Conservation (phyloP, 2,329 filamentous ascomycete genomes). For the Claviceps sp. region DNA sequence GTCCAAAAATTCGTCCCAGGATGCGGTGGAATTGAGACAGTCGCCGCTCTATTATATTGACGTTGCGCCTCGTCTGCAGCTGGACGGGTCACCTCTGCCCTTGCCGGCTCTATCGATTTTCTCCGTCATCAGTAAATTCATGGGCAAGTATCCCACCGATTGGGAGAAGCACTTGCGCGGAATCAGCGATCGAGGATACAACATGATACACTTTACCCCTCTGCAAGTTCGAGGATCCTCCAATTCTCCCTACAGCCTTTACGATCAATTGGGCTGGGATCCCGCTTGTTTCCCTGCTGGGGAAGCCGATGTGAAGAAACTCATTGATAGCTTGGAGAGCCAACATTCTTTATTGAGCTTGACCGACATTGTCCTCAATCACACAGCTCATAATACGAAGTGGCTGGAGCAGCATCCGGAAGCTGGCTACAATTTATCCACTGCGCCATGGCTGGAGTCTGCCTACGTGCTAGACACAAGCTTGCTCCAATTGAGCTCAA, state of each 20-base stretch:
- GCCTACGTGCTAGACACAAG: constrained; percentile 49
- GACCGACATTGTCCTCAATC: constrained; percentile 96
- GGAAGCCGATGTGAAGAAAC: constrained; percentile 62
- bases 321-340: constrained; percentile 71
- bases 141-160: constrained; percentile 80
- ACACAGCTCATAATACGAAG: constrained; percentile 88
- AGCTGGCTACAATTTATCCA: constrained; percentile 85
- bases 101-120: constrained; percentile 82
- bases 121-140: constrained; percentile 93
- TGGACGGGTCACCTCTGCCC: constrained; percentile 63
- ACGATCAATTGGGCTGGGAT: constrained; percentile 84
- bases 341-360: constrained; percentile 75
- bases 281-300: constrained; percentile 68
- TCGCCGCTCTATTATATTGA: constrained; percentile 85
- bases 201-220: constrained; percentile 98
- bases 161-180: constrained; percentile 84
- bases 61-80: constrained; percentile 66
- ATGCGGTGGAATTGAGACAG: constrained; percentile 39
- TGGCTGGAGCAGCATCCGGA: constrained; percentile 94
- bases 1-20: constrained; percentile 11
- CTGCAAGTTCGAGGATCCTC: constrained; percentile 78
- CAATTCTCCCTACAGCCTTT: constrained; percentile 95
- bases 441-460: constrained; percentile 64
- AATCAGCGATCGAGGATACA: constrained; percentile 86
- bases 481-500: constrained; percentile 62